Conservation (phyloP, 78 protist genomes). For the Pigoraptor vietnamica region DNA sequence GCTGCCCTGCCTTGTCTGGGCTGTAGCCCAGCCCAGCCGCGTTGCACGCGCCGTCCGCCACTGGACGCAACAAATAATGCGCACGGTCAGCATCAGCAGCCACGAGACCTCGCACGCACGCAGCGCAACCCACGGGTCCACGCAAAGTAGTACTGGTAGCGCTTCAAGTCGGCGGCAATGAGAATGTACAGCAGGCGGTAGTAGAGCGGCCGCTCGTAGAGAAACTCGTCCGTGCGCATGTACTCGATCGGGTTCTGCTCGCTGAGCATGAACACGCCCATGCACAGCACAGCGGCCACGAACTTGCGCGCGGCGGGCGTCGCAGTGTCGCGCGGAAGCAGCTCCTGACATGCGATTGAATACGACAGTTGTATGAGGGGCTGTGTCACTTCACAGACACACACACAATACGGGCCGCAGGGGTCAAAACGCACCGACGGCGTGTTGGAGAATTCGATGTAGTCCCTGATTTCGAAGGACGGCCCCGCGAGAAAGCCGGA, state of each 20-base stretch:
- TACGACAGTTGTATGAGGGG: too few species aligned
- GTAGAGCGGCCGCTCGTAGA: not conserved
- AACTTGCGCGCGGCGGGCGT: not conserved
- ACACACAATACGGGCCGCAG: too few species aligned
- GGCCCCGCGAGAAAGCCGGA: conserved; percentile 67
- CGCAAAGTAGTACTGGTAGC: conserved; percentile 6
- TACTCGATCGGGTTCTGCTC: not conserved
- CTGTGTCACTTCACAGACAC: too few species aligned
- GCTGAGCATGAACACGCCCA: not conserved
- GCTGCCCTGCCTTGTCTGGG: not conserved
- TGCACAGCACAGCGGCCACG: not conserved
- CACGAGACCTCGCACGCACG: not conserved
- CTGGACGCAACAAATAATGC: not conserved
- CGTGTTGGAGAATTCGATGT: conserved; percentile 28
- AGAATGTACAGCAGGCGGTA: not conserved
- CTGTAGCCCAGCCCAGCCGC: not conserved
- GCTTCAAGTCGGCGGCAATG: not conserved
- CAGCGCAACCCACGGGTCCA: not conserved
- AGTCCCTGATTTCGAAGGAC: conserved; percentile 57
- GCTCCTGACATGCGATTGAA: too few species aligned
- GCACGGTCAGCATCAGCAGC: not conserved
- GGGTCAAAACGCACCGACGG: not conserved
- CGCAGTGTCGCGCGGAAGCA: not conserved
- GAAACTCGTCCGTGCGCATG: not conserved
- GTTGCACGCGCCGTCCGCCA: conserved; percentile 54